Evolutionary conservation across 495 filamentous ascomycete species (phyloP).

Genomic region (Daldinia grandis): DNA sequence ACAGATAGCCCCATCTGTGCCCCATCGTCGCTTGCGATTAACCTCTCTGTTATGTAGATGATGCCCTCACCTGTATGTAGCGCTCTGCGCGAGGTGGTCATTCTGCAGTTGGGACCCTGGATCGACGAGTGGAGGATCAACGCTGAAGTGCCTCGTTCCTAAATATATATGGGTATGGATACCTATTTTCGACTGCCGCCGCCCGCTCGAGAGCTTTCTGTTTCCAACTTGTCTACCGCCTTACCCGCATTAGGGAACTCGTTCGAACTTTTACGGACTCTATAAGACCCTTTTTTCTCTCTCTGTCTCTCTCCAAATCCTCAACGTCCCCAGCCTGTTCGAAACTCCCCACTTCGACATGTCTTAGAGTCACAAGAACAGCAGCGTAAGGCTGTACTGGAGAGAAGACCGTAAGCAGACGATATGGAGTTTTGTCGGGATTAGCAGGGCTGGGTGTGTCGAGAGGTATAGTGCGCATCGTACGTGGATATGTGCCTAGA

Average conservation of each 20-base stretch:
- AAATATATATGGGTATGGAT: conserved; percentile 11
- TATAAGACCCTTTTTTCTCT: not conserved
- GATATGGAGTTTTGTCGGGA: not conserved
- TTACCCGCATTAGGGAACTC: conserved; percentile 5
- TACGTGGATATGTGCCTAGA: conserved; percentile 3
- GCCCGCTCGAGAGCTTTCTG: not conserved
- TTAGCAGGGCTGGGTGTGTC: not conserved
- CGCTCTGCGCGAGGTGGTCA: conserved; percentile 1
- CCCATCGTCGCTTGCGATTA: conserved; percentile 7
- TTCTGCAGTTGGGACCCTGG: conserved; percentile 9
- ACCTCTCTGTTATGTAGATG: not conserved
- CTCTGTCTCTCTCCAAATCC: no score
- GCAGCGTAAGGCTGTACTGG: not conserved
- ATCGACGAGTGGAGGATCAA: conserved; percentile 35
- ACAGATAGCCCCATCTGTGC: conserved; percentile 2
- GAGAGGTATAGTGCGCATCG: not conserved
- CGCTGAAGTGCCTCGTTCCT: conserved; percentile 10
- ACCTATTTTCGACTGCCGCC: not conserved
- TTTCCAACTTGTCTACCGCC: conserved; percentile 7
- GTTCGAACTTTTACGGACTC: not conserved
- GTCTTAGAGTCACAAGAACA: not conserved
- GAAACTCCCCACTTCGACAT: not conserved
- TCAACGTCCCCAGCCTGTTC: not conserved
- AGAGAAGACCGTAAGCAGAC: not conserved
- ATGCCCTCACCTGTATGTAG: conserved; percentile 8